Evolutionary conservation across 441 rosid genomes (phyloP).

Genomic region (Populus hybrid): DNA sequence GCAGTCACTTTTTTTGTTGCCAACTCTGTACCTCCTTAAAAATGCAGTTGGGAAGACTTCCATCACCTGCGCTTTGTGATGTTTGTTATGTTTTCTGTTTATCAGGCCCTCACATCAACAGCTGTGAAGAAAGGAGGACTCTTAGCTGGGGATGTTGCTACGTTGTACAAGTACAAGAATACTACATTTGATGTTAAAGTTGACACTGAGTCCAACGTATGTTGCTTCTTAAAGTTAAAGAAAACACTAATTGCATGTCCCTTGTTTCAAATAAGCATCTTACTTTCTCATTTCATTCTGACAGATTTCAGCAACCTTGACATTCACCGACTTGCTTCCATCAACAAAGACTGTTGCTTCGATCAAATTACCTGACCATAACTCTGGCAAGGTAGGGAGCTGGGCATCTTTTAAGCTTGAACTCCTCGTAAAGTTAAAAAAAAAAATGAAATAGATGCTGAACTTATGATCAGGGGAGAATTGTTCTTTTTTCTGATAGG

Average conservation of each 20-base stretch:
- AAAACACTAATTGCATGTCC: neutral
- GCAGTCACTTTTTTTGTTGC: neutral
- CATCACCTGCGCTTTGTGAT: neutral
- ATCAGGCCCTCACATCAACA: conserved; percentile 76
- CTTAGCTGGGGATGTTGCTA: conserved; percentile 72
- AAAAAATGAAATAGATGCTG: neutral
- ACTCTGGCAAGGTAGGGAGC: conserved; percentile 65
- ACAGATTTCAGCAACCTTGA: conserved; percentile 66
- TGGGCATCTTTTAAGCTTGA: conserved; percentile 8
- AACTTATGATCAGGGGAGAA: neutral
- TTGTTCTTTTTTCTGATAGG: no score
- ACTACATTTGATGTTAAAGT: conserved; percentile 68
- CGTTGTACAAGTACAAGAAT: conserved; percentile 71
- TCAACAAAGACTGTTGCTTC: conserved; percentile 75
- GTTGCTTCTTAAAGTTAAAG: conserved; percentile 19
- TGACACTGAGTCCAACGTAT: conserved; percentile 72
- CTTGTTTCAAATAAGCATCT: conserved; percentile 4
- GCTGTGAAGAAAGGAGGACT: conserved; percentile 75
- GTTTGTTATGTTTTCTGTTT: neutral
- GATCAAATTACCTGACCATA: conserved; percentile 69
- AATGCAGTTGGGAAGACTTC: neutral
- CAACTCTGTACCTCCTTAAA: neutral
- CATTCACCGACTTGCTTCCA: conserved; percentile 70
- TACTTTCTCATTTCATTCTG: conserved; percentile 17
- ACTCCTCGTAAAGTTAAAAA: neutral